Percentiles rank a stretch among this genome's conserved stretches.
These are phyloP conservation scores for Elaphomyces granulatus DNA, from an alignment of 495 filamentous ascomycete genomes.

Conservation along the genomic window DNA sequence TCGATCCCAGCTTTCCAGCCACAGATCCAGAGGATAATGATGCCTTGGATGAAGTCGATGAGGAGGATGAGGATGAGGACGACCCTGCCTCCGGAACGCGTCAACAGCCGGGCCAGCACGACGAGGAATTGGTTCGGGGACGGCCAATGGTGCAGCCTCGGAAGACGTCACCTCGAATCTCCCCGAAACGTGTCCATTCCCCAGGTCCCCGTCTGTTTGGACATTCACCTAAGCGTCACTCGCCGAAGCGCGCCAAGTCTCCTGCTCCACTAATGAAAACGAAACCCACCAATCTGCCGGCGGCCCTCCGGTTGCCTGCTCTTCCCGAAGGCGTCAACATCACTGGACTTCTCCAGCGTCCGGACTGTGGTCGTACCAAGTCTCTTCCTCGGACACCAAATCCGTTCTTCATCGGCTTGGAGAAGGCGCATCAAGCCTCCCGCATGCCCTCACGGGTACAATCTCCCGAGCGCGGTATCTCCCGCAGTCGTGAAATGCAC, in stretches of 20 bases:
- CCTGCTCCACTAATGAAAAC: constrained; percentile 36
- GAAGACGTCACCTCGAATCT: constrained; percentile 22
- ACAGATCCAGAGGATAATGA: constrained; percentile 80
- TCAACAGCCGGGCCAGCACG: constrained; percentile 7
- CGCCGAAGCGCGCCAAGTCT: constrained; percentile 54
- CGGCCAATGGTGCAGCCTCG: constrained; percentile 14
- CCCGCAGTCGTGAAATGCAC: constrained; percentile 36
- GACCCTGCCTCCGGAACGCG: background rate
- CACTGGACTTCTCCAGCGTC: constrained; percentile 48
- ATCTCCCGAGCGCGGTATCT: constrained; percentile 24
- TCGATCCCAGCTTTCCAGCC: constrained; percentile 91
- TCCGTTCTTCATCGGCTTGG: constrained; percentile 41
- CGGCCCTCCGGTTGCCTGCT: constrained; percentile 17
- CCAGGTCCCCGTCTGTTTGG: constrained; percentile 54
- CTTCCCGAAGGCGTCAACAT: constrained; percentile 29
- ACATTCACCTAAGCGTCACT: constrained; percentile 32
- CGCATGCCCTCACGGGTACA: constrained; percentile 19
- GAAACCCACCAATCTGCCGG: constrained; percentile 12
- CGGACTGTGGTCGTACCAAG: constrained; percentile 53
- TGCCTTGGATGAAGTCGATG: constrained; percentile 48
- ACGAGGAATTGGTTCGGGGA: constrained; percentile 26
- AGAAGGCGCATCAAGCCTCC: constrained; percentile 25
- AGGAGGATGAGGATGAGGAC: constrained; percentile 34
- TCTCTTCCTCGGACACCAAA: constrained; percentile 62
- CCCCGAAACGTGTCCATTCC: constrained; percentile 36